phyloP scores from a whole-genome alignment of 1,139 yeast species.

The Kodamaea ohmeri region DNA sequence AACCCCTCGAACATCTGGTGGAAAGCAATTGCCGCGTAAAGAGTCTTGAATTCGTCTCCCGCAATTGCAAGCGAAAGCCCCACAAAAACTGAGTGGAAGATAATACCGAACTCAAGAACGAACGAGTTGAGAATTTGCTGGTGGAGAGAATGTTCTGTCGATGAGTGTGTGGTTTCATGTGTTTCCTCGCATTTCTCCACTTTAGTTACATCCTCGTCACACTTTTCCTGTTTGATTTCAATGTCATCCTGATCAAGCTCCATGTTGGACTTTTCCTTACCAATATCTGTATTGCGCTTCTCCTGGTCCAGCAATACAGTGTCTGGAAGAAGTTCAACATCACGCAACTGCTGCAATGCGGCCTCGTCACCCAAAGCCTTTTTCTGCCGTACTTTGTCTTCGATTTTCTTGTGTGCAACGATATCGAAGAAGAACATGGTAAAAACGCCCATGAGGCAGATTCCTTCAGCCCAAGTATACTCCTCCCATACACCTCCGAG shows the following conservation, averaged over 20 bases:
- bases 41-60: conserved; percentile 34
- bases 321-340: no score
- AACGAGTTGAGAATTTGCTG: conserved; percentile 26
- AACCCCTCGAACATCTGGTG: conserved; percentile 45
- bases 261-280: no score
- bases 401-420: conserved; percentile 25
- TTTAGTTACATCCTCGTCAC: neutral
- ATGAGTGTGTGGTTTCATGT: neutral
- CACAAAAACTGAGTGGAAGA: conserved; percentile 40
- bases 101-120: conserved; percentile 39
- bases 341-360: no score
- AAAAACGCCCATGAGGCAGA: conserved; percentile 38
- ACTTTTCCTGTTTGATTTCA: neutral
- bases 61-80: conserved; percentile 42
- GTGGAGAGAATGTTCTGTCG: conserved; percentile 13
- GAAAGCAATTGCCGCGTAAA: conserved; percentile 38
- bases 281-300: no score
- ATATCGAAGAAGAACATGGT: conserved; percentile 32
- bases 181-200: neutral
- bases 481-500: conserved; percentile 34
- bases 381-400: conserved; percentile 8
- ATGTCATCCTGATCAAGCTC: no score
- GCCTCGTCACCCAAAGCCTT: neutral
- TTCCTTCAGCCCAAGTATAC: conserved; percentile 44
- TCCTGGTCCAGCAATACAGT: no score